A percentile compares a stretch with the other conserved stretches of the same genome.
phyloP scores from a whole-genome alignment of 305 asterid species.

The Solanum hybrid region DNA sequence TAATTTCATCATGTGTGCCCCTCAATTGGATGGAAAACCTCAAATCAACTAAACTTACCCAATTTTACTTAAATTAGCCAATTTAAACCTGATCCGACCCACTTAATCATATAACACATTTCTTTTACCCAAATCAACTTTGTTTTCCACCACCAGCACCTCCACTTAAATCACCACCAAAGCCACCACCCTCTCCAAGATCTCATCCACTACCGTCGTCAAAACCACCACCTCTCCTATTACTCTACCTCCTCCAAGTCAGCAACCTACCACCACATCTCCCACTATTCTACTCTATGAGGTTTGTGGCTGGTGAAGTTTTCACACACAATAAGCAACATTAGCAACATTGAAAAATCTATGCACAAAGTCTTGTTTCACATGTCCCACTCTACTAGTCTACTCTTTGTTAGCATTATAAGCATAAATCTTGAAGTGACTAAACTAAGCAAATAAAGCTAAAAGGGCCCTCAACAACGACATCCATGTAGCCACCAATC shows the following conservation, averaged over 20 bases:
- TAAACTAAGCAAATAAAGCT: conserved; percentile 5
- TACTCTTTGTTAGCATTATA: neutral
- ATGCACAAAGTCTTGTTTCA: conserved; percentile 45
- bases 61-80: neutral
- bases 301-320: neutral
- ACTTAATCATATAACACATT: neutral
- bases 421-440: conserved; percentile 14
- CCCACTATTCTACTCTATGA: neutral
- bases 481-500: conserved; percentile 43
- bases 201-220: neutral
- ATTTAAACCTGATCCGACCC: neutral
- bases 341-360: conserved; percentile 31
- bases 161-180: neutral
- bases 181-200: neutral
- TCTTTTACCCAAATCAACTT: neutral
- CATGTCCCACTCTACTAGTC: conserved; percentile 27
- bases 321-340: neutral
- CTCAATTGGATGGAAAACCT: neutral
- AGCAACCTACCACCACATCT: neutral
- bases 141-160: neutral
- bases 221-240: neutral
- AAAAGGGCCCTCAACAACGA: conserved; percentile 27
- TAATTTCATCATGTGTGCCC: neutral
- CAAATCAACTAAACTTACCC: neutral
- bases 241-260: neutral